Evolutionary conservation across 805 yeast species (phyloP), one percentile per base, ranked within the genome.

Genomic region (Metschnikowia anglica): DNA sequence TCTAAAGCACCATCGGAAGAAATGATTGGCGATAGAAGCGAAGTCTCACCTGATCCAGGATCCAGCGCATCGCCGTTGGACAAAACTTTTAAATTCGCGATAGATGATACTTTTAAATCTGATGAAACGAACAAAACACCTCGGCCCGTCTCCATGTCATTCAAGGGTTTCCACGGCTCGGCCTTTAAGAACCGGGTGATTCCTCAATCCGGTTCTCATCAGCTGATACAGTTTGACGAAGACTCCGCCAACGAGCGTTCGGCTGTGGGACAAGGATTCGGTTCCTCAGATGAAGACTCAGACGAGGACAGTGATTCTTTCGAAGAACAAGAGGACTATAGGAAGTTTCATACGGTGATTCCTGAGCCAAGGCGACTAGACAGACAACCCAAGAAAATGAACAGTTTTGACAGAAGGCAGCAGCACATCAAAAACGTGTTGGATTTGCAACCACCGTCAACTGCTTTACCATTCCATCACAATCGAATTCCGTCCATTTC

Each of bases 101-200:
- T 48, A 24, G 42, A 42, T 9, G 44, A 29, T 2, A 29, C 37
- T 16, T 32, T 13, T 11, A 19, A 28, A 11, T 20, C 29, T 13
- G 34, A 34, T 9, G 41, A 30, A 7, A n/a, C 35, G 11, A 25
- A 20, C 13, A 20, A 25, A 11, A 36, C 37, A 5, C 39, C 49
- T 25, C 51, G 75, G 26, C 76, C 79, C 16, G 62, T 72, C 9
- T 72, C 74, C 5, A 66, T 73, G 73, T 81, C 87, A 2, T 81
- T 80, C 61, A 74, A 74, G 47, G 89, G 89, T 0, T 59, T 83
- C 41, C 72, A 66, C 41, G 85, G 81, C 0, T 83, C 88, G 1
- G 66, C 78, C 2, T 75, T 80, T 24, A 44, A 46, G 18, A 35
- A 45, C 34, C 35, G 45, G 17, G 34, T 34, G 3, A 13, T 50